Evolutionary conservation across 2,329 filamentous ascomycete genomes (phyloP), one percentile per base, ranked within the genome.

Genomic region (Tolypocladium cylindrosporum): DNA sequence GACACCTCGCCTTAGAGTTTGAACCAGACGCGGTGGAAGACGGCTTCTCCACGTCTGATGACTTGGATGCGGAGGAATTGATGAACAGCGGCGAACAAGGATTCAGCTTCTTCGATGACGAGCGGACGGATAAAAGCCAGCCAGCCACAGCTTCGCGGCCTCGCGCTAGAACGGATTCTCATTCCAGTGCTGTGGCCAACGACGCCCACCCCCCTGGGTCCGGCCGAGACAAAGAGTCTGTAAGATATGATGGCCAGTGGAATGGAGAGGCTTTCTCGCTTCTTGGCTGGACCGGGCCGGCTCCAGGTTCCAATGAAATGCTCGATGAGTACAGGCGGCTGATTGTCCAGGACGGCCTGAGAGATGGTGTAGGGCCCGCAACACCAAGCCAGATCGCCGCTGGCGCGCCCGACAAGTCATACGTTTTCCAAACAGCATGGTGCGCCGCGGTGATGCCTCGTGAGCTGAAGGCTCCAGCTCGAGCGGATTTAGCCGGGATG

Each of bases 1-100:
- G 77, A 57, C 75, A 78, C 58, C 65, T 87, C 19, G 69, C 76
- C 2, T 69, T 87, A 7, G 83, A 86, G 64, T 79, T 86, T 60
- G 76, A 78, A 34, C 67, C 72, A 0, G 77, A 78, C 54, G 69
- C 71, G 2, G 67, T 68, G 13, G 72, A 75, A 3, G 73, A 75
- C 31, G 64, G 69, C 21, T 67, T 69, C 19, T 68, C 68, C 6
- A 63, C 65, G 3, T 62, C 64, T 2, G 69, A 68, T 13, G 71
- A 72, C 21, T 58, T 77, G 3, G 75, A 80, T 55, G 73, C 76
- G 1, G 73, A 74, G 50, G 69, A 69, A 14, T 67, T 81, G 16
- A 69, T 82, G 53, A 69, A 72, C 31, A 69, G 70, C 14, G 72
- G 71, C 0, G 69, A 75, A 9, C 61, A 55, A 34, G 61, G 64